Evolutionary conservation across 2,329 filamentous ascomycete genomes (phyloP).

Genomic region (Monosporascus sp.): DNA sequence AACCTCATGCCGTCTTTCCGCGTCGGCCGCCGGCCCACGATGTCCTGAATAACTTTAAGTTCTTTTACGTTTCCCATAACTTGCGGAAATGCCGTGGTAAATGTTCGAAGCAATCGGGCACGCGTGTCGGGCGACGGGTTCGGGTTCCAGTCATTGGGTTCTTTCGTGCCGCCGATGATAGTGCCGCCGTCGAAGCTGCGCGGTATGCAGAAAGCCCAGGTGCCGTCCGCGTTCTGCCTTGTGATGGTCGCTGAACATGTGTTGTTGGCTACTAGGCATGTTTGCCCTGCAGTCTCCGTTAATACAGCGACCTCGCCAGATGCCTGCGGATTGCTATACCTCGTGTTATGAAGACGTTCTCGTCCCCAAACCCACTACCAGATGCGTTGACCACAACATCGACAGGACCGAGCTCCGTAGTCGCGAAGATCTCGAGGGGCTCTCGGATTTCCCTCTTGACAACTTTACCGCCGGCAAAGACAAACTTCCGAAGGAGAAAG

Average conservation of each 20-base stretch:
- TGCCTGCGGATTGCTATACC: conserved; percentile 23
- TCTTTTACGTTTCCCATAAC: conserved; percentile 20
- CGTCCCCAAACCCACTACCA: conserved; percentile 39
- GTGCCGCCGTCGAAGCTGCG: conserved; percentile 58
- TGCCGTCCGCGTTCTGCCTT: conserved; percentile 56
- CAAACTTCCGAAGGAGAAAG: conserved; percentile 39
- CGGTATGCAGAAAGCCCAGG: conserved; percentile 59
- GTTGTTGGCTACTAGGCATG: conserved; percentile 36
- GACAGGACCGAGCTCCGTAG: conserved; percentile 21
- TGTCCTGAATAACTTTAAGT: conserved; percentile 33
- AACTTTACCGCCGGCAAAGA: conserved; percentile 30
- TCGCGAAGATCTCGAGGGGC: conserved; percentile 33
- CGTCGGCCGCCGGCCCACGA: conserved; percentile 42
- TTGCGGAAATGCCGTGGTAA: conserved; percentile 23
- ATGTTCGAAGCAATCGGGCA: conserved; percentile 37
- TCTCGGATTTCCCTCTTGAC: conserved; percentile 30
- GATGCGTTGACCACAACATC: conserved; percentile 40
- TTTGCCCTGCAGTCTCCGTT: conserved; percentile 34
- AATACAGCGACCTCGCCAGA: neutral
- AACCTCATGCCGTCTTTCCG: conserved; percentile 45
- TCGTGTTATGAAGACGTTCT: conserved; percentile 37
- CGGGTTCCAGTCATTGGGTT: conserved; percentile 50
- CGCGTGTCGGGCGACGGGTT: conserved; percentile 43
- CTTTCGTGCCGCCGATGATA: conserved; percentile 62
- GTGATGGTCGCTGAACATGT: conserved; percentile 40